Evolutionary conservation across 208 protist genomes (phyloP), one percentile per base, ranked within the genome.

Genomic region (Trichomonas tenax): DNA sequence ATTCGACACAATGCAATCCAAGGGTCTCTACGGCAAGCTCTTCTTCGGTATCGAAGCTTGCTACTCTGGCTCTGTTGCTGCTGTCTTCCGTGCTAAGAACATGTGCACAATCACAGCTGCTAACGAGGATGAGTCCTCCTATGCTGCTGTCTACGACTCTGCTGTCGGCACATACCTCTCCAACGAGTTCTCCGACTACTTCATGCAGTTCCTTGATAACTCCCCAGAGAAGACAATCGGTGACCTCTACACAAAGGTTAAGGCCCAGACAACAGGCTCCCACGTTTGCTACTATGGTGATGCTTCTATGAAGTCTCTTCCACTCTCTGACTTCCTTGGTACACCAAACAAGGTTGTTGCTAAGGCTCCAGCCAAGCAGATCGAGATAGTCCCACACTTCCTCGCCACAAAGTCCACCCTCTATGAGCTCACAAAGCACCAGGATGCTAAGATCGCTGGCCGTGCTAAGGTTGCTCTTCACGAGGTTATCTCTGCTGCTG

Each of bases 1-100:
- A 1, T 82, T 97, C 41, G 8, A 86, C 14, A 8, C 86, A 0
- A 97, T 97, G 96, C 8, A 96, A 86, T 21, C 14, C 17, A 96
- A 97, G 17, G 45, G 48, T 9, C 82, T 58, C 40, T 97, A 96
- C 95, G 41, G 46, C 14, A 44, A 97, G 44, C 40, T 97, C 63
- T 72, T 97, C 31, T 96, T 98, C 89, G 97, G 97, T 90, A 97
- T 98, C 17, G 97, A 98, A 96, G 97, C 97, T 48, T 98, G 97
- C 96, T 96, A 98, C 82, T 97, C 97, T n/a, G 97, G 97, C 21
- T 96, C 96, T 4, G 97, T 98, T 96, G 93, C 63, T n/a, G 38
- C 23, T 41, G 14, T 21, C 3, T 96, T 96, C 93, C 3, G 6
- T 14, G 63, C 44, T 46, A 41, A 34, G 36, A 96, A 96, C 44